These are phyloP conservation scores for Aspergillus pseudonomiae DNA, from an alignment of 2,329 filamentous ascomycete species.

Conservation along the genomic window DNA sequence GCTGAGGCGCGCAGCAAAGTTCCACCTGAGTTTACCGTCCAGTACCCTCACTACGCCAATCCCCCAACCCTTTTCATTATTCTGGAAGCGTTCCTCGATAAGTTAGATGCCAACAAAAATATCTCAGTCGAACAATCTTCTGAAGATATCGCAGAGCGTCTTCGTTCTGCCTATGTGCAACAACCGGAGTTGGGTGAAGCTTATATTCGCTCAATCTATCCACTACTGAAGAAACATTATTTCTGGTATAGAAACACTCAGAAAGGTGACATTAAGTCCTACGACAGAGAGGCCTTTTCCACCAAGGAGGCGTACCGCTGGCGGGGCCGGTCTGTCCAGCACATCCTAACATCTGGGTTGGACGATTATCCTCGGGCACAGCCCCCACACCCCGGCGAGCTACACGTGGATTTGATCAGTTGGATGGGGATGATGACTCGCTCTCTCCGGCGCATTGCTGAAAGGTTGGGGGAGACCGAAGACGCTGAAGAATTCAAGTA, in stretches of 20 bases:
- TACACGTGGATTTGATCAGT: constrained; percentile 90
- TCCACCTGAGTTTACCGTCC: constrained; percentile 86
- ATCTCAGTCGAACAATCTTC: constrained; percentile 27
- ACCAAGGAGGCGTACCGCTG: constrained; percentile 93
- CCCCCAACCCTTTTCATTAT: constrained; percentile 93
- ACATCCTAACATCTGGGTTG: constrained; percentile 89
- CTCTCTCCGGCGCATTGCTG: constrained; percentile 78
- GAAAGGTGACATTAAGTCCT: constrained; percentile 83
- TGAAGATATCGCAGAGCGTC: constrained; percentile 41
- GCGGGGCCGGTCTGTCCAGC: constrained; percentile 83
- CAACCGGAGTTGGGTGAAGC: constrained; percentile 68
- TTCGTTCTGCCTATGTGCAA: constrained; percentile 67
- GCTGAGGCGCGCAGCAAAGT: constrained; percentile 93
- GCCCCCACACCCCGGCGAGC: constrained; percentile 91
- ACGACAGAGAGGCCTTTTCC: constrained; percentile 86
- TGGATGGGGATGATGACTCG: constrained; percentile 98
- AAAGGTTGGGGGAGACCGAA: constrained; percentile 72
- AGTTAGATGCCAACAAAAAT: constrained; percentile 59
- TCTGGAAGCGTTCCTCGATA: constrained; percentile 80
- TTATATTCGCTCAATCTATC: constrained; percentile 79
- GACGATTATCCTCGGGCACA: constrained; percentile 95
- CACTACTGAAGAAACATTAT: constrained; percentile 84
- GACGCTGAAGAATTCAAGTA: constrained; percentile 73
- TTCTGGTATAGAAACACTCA: constrained; percentile 95
- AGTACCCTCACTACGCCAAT: constrained; percentile 97